Evolutionary conservation across 495 filamentous ascomycete genomes (phyloP).

Genomic region (Emericellopsis terricola): DNA sequence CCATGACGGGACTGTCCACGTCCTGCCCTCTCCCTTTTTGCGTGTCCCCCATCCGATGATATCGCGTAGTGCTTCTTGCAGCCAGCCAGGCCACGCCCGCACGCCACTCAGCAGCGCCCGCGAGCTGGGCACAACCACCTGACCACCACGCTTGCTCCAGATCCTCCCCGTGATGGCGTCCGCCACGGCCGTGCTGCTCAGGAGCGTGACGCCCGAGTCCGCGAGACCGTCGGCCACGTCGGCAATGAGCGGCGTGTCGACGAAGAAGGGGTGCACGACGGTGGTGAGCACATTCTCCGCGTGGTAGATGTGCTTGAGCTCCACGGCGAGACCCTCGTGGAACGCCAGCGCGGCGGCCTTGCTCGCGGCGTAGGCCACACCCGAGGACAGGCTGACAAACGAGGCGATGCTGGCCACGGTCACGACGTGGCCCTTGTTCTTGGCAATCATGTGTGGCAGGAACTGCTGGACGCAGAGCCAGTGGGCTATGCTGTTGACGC

Average conservation of each 20-base stretch:
- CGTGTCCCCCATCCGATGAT: not conserved
- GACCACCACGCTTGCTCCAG: not conserved
- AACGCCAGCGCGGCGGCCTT: slow-evolving; percentile 40
- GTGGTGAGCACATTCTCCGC: slow-evolving; percentile 5
- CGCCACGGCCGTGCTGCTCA: slow-evolving; percentile 4
- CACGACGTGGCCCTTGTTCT: slow-evolving; percentile 43
- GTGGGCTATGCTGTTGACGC: slow-evolving; percentile 42
- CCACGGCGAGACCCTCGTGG: slow-evolving; percentile 15
- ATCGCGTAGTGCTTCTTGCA: slow-evolving; percentile 4
- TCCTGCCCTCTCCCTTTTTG: too few species aligned
- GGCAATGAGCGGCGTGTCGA: slow-evolving; percentile 7
- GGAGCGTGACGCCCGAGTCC: slow-evolving; percentile 3
- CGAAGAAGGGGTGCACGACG: slow-evolving; percentile 6
- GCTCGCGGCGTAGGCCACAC: slow-evolving; percentile 35
- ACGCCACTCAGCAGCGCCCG: not conserved
- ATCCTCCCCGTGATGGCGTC: slow-evolving; percentile 4
- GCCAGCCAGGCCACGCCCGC: slow-evolving; percentile 5
- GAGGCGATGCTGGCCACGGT: slow-evolving; percentile 36
- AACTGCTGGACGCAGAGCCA: slow-evolving; percentile 41
- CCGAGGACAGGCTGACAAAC: slow-evolving; percentile 29
- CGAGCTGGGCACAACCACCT: not conserved
- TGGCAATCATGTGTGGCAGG: slow-evolving; percentile 38
- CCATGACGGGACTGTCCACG: too few species aligned
- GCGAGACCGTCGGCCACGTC: not conserved
- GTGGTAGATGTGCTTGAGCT: slow-evolving; percentile 6